These are phyloP conservation scores for Westerdykella aurantiaca DNA, from an alignment of 2,329 filamentous ascomycete genomes.

Conservation along the genomic window DNA sequence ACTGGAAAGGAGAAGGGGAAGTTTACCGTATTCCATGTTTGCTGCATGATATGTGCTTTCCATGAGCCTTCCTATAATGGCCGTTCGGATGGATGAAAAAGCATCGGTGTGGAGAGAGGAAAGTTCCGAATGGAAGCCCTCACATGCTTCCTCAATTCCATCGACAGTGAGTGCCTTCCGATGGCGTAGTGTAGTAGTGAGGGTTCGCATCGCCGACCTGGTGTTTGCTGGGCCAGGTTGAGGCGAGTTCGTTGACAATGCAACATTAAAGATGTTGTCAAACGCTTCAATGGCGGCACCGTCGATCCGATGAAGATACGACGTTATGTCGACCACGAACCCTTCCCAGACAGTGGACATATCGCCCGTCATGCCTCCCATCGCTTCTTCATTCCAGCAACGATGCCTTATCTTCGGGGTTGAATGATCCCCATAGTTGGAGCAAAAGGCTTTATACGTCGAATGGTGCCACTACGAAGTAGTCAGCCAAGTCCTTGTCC, in stretches of 20 bases:
- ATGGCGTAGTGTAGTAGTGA: conserved; percentile 24
- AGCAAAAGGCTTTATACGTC: conserved; percentile 42
- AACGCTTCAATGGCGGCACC: conserved; percentile 7
- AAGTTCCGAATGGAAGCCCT: conserved; percentile 14
- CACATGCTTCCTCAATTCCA: conserved; percentile 22
- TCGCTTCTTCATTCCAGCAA: conserved; percentile 45
- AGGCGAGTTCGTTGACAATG: neutral
- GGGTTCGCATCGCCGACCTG: conserved; percentile 8
- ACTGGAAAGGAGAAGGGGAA: neutral
- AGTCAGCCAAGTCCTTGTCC: neutral
- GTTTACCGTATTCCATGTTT: conserved; percentile 12
- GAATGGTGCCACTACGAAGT: conserved; percentile 14
- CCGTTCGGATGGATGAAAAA: conserved; percentile 10
- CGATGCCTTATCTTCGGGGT: conserved; percentile 11
- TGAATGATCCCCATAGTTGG: conserved; percentile 37
- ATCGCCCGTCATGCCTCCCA: conserved; percentile 33
- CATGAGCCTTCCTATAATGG: conserved; percentile 15
- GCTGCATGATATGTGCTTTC: conserved; percentile 14
- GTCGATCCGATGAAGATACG: conserved; percentile 6
- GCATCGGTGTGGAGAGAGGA: conserved; percentile 9
- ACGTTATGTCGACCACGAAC: conserved; percentile 11
- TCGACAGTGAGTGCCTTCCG: conserved; percentile 23
- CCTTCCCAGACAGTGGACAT: conserved; percentile 31
- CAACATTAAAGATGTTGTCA: conserved; percentile 2
- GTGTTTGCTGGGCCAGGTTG: neutral